Conservation (phyloP, 495 filamentous ascomycete genomes). For the Durotheca rogersii region DNA sequence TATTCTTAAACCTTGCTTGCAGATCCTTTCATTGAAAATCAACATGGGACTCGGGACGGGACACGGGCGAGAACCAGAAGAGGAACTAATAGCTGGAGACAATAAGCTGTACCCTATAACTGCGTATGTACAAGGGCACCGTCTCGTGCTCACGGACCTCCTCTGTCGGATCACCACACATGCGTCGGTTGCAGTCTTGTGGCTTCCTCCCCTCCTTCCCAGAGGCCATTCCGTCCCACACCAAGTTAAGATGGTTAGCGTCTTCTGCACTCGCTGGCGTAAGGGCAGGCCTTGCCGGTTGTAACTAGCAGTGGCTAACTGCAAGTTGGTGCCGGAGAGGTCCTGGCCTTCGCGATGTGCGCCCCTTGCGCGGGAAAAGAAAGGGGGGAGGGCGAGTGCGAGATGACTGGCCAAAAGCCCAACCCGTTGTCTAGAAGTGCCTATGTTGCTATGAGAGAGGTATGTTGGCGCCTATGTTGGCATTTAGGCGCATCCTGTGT, state of each 20-base stretch:
- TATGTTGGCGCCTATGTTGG: too few relatives aligned
- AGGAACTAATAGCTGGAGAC: neutral
- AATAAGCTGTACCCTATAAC: neutral
- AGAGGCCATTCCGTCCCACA: slow-evolving; percentile 13
- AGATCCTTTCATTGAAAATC: slow-evolving; percentile 25
- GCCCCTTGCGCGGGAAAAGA: slow-evolving; percentile 20
- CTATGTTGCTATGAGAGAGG: too few relatives aligned
- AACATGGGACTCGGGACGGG: slow-evolving; percentile 24
- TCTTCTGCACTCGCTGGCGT: slow-evolving; percentile 8
- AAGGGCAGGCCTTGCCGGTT: slow-evolving; percentile 6
- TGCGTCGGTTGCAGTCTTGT: slow-evolving; percentile 24
- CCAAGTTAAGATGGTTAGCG: slow-evolving; percentile 13
- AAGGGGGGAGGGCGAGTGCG: slow-evolving; percentile 3
- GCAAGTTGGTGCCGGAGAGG: slow-evolving; percentile 14
- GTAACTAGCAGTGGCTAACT: too few relatives aligned
- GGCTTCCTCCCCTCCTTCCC: slow-evolving; percentile 7
- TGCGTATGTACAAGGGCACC: slow-evolving; percentile 6
- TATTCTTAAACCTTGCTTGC: slow-evolving; percentile 18
- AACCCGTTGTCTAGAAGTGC: neutral
- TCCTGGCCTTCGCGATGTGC: slow-evolving; percentile 7
- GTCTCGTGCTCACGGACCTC: slow-evolving; percentile 27
- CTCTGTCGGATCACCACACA: slow-evolving; percentile 22
- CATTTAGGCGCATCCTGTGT: too few relatives aligned
- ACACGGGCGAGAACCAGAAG: slow-evolving; percentile 10
- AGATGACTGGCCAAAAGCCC: slow-evolving; percentile 6